These are phyloP conservation scores for Xylaria sp. DNA, from an alignment of 2,329 filamentous ascomycete genomes.

Conservation along the genomic window DNA sequence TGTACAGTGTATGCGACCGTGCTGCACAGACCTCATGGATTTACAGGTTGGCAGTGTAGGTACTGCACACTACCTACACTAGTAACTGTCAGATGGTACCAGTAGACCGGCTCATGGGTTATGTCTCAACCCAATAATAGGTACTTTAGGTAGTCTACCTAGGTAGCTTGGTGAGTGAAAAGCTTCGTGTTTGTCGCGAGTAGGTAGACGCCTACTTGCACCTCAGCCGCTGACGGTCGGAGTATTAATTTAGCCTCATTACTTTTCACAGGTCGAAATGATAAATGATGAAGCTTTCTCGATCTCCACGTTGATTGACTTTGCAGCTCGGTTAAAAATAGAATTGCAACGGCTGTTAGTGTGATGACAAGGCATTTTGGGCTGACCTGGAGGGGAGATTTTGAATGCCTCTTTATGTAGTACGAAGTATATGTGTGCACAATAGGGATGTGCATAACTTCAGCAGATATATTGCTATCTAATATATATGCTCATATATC, in stretches of 20 bases:
- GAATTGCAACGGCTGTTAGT: conserved; percentile 29
- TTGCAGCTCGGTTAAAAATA: conserved; percentile 33
- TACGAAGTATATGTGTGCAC: too few relatives aligned
- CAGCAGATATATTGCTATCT: too few relatives aligned
- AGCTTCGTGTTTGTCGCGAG: background rate
- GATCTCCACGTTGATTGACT: conserved; percentile 4
- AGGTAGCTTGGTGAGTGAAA: background rate
- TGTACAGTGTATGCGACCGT: background rate
- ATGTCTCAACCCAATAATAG: background rate
- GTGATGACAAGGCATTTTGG: conserved; percentile 22
- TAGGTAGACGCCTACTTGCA: too few relatives aligned
- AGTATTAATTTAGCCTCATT: background rate
- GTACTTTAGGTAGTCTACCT: background rate
- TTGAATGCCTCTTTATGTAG: too few relatives aligned
- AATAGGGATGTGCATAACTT: too few relatives aligned
- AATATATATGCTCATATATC: background rate
- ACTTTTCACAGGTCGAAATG: background rate
- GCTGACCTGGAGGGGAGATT: conserved; percentile 8
- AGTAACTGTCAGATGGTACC: background rate
- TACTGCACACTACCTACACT: too few relatives aligned
- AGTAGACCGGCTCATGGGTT: background rate
- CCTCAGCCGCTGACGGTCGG: background rate
- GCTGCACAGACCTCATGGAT: background rate
- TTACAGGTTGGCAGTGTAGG: background rate
- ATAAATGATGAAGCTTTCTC: background rate